Base-by-base conservation (phyloP, 1,284 basidiomycete genomes). In the Apiotrichum domesticum region DNA sequence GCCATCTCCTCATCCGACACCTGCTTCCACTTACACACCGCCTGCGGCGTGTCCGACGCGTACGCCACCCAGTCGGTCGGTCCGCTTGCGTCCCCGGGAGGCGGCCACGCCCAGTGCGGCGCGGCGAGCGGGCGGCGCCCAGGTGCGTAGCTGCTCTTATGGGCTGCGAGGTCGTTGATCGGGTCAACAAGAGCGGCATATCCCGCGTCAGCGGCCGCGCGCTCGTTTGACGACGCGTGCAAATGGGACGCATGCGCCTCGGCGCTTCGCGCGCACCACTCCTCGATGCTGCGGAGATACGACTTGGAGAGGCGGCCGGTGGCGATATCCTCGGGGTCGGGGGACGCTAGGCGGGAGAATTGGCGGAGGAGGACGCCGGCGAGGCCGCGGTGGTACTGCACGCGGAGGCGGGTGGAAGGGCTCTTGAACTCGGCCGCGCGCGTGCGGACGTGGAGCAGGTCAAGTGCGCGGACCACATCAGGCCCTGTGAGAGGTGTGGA, bases 331-430 rank as follows among this genome's bases (percentile, higher is more conserved):
- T 11, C 8, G 1, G 41, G 40, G 5, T 51, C 39, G n/a, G 29
- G 37, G 37, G n/a, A 42, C 10, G 8, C 9, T 9, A 37, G 34
- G 40, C 46, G 40, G 7, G 39, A 21, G 15, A 53, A 11, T 37
- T 43, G 39, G 35, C 14, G 32, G 35, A 40, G 35, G 6, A 57
- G 46, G 3, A 57, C 35, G 7, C 8, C 6, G 21, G 11, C 14
- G 4, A 57, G 29, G 33, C 48, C 52, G 14, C 37, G 14, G 39
- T 57, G 56, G 48, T 51, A 47, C 48, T 54, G 56, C 4, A 57
- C 44, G 32, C 52, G 42, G 21, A 57, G 35, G n/a, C 11, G 35
- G 9, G 21, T 35, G 2, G 47, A 43, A 2, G 43, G 13, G 33
- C 9, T 33, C 3, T 43, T 34, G 7, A 9, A 42, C 21, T 33